Percentiles rank a stretch among this genome's conserved stretches.
These are phyloP conservation scores for Populus nigra DNA, from an alignment of 345 rosid genomes.

Conservation along the genomic window DNA sequence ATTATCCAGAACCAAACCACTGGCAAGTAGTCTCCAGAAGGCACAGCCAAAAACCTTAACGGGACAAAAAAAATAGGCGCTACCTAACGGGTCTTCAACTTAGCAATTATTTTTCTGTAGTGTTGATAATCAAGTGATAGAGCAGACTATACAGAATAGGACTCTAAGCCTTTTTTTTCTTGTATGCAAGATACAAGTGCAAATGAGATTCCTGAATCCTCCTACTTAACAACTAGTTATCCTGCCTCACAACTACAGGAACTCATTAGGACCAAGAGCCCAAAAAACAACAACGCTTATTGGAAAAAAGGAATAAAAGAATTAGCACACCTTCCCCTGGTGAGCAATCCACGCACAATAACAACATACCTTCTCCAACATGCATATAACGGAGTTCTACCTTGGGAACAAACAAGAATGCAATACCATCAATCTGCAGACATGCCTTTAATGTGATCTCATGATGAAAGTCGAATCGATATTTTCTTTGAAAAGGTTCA, in stretches of 20 bases:
- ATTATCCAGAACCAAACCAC: not conserved
- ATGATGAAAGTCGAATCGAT: not conserved
- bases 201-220: not conserved
- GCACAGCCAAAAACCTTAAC: not conserved
- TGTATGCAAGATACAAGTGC: too few species aligned
- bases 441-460: not conserved
- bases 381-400: not conserved
- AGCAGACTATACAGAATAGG: not conserved
- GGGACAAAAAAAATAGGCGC: not conserved
- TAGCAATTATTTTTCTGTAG: not conserved
- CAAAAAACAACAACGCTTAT: not conserved
- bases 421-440: not conserved
- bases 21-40: not conserved
- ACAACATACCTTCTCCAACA: not conserved
- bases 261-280: not conserved
- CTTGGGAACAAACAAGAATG: not conserved
- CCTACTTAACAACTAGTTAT: slow-evolving; percentile 2
- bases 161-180: not conserved
- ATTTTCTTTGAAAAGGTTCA: not conserved
- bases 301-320: not conserved
- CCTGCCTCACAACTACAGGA: not conserved
- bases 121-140: too few species aligned
- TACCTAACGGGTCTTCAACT: not conserved
- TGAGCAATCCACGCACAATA: not conserved
- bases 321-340: not conserved